Evolutionary conservation across 2,329 filamentous ascomycete species (phyloP), one percentile per base, ranked within the genome.

Genomic region (Ceratocystis harringtonii): DNA sequence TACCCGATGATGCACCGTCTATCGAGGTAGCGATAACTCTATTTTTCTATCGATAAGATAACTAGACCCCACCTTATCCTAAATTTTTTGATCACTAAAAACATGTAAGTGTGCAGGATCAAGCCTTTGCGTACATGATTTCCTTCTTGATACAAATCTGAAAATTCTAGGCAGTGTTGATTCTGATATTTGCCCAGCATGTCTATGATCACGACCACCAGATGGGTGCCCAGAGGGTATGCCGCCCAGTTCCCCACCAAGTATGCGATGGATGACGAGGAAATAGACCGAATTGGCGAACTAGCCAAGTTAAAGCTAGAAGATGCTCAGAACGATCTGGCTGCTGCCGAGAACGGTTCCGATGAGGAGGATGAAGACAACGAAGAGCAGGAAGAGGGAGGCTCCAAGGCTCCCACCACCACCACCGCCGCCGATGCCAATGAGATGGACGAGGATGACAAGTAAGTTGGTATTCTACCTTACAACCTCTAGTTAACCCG

Each of bases 271-370:
- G 84, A 90, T 74, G 88, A 91, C 73, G 80, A 81, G 69, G 88
- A 91, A 74, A 89, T 88, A 71, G 81, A 84, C 72, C 83, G 88
- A 71, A 91, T 91, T 77, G 86, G 87, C 17, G 81, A 82, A 72
- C 79, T 91, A 69, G 88, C 88, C 36, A 85, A 87, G 74, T 78
- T 90, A 68, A 88, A 95, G 76, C 82, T 96, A 41, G 90, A 96
- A 72, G 94, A 97, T 76, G 94, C 94, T 30, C 87, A 92, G 72
- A 89, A 92, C 32, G 92, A 94, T 72, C 77, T 95, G 68, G 84
- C 87, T 69, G 85, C 22, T 44, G 60, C 65, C 19, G 62, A 69
- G 43, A 32, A 50, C 22, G 65, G 65, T 17, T 66, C 65, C n/a
- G 70, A 72, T 62, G 74, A 75, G 30, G 73, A 71, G 22, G 69